Percentiles rank a stretch among this genome's conserved stretches.
These are phyloP conservation scores for Yarrowia galli DNA, from an alignment of 1,139 yeast species.

Conservation along the genomic window DNA sequence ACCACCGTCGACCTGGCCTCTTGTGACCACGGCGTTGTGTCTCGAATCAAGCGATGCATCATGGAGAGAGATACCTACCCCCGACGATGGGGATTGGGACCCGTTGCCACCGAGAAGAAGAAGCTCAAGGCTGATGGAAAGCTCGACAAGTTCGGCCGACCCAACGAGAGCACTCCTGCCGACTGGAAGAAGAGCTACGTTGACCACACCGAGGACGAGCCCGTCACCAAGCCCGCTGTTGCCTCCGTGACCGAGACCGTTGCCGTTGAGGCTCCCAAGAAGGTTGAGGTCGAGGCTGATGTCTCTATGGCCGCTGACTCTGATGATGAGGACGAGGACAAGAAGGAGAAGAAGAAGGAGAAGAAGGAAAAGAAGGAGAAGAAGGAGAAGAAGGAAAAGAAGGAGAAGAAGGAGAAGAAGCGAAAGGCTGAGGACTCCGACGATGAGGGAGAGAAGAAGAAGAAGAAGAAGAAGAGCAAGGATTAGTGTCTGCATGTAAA, in stretches of 20 bases:
- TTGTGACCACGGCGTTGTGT: conserved; percentile 98
- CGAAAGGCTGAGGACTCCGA: conserved; percentile 38
- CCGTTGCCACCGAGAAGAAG: conserved; percentile 98
- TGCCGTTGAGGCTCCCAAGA: conserved; percentile 55
- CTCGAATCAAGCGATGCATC: conserved; percentile 97
- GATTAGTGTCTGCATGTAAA: conserved; percentile 38
- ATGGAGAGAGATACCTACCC: conserved; percentile 99
- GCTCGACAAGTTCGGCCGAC: conserved; percentile 93
- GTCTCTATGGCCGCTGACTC: conserved; percentile 47
- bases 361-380: conserved; percentile 70
- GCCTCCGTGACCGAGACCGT: conserved; percentile 49
- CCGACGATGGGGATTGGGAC: conserved; percentile 99
- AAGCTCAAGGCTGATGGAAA: conserved; percentile 97
- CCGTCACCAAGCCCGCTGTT: conserved; percentile 54
- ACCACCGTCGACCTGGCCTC: conserved; percentile 95
- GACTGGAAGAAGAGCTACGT: conserved; percentile 89
- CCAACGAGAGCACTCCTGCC: conserved; percentile 91
- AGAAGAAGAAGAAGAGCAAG: conserved; percentile 46
- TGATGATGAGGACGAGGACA: conserved; percentile 60
- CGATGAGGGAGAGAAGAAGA: conserved; percentile 45
- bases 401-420: conserved; percentile 62
- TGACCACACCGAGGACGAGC: conserved; percentile 74
- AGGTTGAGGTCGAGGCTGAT: conserved; percentile 47
- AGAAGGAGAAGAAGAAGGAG: conserved; percentile 65
- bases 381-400: conserved; percentile 65